Evolutionary conservation across 75 land plant genomes (phyloP).

Genomic region (Selaginella tamariscina): DNA sequence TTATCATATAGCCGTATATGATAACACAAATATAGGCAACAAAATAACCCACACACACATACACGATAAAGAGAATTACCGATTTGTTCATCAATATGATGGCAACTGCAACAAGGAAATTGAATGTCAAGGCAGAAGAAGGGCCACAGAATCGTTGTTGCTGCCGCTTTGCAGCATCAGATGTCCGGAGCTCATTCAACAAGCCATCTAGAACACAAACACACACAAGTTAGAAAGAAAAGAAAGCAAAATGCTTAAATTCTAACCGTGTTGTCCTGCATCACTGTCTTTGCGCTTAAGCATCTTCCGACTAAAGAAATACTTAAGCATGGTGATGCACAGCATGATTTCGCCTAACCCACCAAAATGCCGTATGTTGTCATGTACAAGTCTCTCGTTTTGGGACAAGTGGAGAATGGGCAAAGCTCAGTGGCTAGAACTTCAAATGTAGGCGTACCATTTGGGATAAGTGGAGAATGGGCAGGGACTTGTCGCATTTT

Average conservation of each 20-base stretch:
- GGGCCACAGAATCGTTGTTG: constrained; percentile 75
- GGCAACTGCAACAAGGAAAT: constrained; percentile 63
- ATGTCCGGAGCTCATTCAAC: constrained; percentile 45
- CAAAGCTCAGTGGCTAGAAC: too few relatives aligned
- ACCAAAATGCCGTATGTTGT: too few relatives aligned
- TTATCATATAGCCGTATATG: background rate
- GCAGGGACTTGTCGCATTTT: too few relatives aligned
- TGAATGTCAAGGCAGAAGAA: constrained; percentile 55
- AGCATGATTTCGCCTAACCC: too few relatives aligned
- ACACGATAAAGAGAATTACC: constrained; percentile 25
- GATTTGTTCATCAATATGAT: constrained; percentile 76
- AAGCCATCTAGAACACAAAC: constrained; percentile 9
- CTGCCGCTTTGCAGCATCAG: constrained; percentile 63
- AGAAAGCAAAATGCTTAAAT: background rate
- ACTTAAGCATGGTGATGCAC: background rate
- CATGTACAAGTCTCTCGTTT: too few relatives aligned
- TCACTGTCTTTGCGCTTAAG: constrained; percentile 84
- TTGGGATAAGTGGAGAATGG: too few relatives aligned
- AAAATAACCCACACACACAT: background rate
- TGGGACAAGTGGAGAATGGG: too few relatives aligned
- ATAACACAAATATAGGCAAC: background rate
- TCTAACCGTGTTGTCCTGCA: too few relatives aligned
- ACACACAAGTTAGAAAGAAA: background rate
- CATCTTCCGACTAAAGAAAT: constrained; percentile 22
- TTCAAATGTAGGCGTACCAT: too few relatives aligned